Evolutionary conservation across 2,329 filamentous ascomycete species (phyloP).

Genomic region (Pseudogymnoascus sp.): DNA sequence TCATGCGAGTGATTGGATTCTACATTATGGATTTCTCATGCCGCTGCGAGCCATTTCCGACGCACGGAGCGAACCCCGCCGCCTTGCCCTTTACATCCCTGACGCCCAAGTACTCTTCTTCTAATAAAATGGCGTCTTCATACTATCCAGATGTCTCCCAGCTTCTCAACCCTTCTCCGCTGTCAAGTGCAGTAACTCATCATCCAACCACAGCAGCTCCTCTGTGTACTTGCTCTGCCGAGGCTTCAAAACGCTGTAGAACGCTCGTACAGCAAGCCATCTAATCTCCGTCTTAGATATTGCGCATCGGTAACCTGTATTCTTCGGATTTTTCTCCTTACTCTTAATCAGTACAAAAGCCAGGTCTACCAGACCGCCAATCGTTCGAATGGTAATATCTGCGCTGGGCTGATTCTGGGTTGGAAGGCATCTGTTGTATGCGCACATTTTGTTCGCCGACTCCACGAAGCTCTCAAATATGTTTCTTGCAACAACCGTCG

Average conservation of each 20-base stretch:
- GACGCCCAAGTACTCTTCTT: too few species aligned
- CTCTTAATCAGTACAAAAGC: constrained; percentile 24
- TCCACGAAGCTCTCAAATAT: constrained; percentile 68
- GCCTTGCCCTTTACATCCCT: too few species aligned
- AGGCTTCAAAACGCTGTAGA: constrained; percentile 55
- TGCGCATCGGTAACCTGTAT: background rate
- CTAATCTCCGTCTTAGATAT: constrained; percentile 3
- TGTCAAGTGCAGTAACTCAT: constrained; percentile 29
- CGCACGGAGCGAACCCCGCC: too few species aligned
- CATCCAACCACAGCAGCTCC: constrained; percentile 62
- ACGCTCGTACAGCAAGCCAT: constrained; percentile 58
- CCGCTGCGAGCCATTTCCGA: too few species aligned
- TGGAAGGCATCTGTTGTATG: constrained; percentile 53
- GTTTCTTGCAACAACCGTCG: constrained; percentile 62
- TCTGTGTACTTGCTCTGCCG: constrained; percentile 63
- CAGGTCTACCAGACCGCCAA: constrained; percentile 18
- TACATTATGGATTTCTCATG: too few species aligned
- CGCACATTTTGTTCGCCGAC: constrained; percentile 68
- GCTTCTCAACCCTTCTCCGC: background rate
- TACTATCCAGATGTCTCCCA: too few species aligned
- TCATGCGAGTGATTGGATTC: too few species aligned
- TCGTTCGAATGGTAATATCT: constrained; percentile 44
- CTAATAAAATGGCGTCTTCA: too few species aligned
- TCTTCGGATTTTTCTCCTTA: constrained; percentile 16
- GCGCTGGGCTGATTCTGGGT: constrained; percentile 46